A percentile compares a stretch with the other conserved stretches of the same genome.
phyloP scores from a whole-genome alignment of 2,329 filamentous ascomycete species.

The Ascosphaera aggregata region DNA sequence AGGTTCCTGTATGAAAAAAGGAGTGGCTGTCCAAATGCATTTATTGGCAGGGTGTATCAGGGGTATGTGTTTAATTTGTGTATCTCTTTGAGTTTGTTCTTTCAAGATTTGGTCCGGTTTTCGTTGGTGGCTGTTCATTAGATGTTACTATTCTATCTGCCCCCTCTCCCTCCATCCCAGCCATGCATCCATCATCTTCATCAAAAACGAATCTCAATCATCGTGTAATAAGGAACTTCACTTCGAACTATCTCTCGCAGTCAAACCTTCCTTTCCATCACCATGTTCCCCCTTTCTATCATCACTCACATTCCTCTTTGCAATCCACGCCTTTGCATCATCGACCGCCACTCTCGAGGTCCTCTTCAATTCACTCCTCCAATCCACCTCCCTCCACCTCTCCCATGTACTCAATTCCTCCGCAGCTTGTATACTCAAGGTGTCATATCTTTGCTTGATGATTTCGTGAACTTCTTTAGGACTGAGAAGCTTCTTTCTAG shows the following conservation, averaged over 20 bases:
- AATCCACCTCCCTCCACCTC: constrained; percentile 65
- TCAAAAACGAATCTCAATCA: not conserved
- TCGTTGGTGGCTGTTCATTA: no score
- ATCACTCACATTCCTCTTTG: constrained; percentile 1
- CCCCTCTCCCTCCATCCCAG: no score
- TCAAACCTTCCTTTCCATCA: not conserved
- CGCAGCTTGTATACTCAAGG: constrained; percentile 68
- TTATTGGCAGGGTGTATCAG: no score
- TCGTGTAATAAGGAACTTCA: constrained; percentile 1
- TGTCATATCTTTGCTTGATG: constrained; percentile 93
- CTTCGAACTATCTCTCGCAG: no score
- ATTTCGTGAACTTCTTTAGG: constrained; percentile 68
- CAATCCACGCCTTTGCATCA: constrained; percentile 28
- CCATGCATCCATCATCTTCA: no score
- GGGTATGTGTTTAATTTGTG: no score
- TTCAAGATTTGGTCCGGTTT: no score
- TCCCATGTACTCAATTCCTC: constrained; percentile 76
- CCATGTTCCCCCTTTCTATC: not conserved
- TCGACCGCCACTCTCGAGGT: constrained; percentile 58
- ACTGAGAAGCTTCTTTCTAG: constrained; percentile 43
- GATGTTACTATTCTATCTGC: no score
- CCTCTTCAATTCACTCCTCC: constrained; percentile 66
- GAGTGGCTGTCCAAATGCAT: no score
- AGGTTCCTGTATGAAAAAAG: no score
- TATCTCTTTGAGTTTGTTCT: no score